Conservation (phyloP, 305 asterid species). For the Ruellia speciosa region DNA sequence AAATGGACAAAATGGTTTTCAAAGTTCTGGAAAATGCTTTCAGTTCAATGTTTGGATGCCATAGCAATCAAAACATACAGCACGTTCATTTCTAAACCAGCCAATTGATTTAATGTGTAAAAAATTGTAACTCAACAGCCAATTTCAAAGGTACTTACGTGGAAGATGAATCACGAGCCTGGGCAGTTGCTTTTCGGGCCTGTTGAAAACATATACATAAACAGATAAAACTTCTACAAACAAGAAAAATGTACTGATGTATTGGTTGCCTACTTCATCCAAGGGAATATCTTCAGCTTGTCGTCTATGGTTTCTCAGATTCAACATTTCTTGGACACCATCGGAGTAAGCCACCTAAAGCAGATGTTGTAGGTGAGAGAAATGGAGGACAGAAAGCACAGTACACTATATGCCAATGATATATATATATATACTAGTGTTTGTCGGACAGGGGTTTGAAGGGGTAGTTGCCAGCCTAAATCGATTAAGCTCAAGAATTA, state of each 20-base stretch:
- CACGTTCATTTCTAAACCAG: too few species aligned
- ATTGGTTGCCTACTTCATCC: conserved; percentile 20
- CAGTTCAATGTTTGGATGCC: too few species aligned
- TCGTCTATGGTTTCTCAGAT: conserved; percentile 17
- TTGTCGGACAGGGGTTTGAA: too few species aligned
- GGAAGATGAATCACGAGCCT: conserved; percentile 13
- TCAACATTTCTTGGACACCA: conserved; percentile 23
- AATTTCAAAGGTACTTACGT: conserved; percentile 19
- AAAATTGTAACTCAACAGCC: too few species aligned
- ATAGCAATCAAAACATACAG: too few species aligned
- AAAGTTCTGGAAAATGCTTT: too few species aligned
- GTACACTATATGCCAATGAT: not conserved
- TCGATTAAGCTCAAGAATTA: too few species aligned
- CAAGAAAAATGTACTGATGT: conserved; percentile 7
- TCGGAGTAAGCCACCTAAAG: conserved; percentile 25
- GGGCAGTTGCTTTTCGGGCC: conserved; percentile 11
- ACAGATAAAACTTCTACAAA: conserved; percentile 3
- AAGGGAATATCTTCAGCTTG: conserved; percentile 5
- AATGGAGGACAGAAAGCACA: not conserved
- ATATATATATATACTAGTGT: not conserved
- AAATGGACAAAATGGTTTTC: too few species aligned
- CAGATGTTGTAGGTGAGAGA: conserved; percentile 1
- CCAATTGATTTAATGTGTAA: too few species aligned
- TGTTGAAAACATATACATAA: conserved; percentile 14
- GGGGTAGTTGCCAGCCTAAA: too few species aligned